Evolutionary conservation across 108 stramenopile species (phyloP).

Genomic region (Cyclotella cryptica): DNA sequence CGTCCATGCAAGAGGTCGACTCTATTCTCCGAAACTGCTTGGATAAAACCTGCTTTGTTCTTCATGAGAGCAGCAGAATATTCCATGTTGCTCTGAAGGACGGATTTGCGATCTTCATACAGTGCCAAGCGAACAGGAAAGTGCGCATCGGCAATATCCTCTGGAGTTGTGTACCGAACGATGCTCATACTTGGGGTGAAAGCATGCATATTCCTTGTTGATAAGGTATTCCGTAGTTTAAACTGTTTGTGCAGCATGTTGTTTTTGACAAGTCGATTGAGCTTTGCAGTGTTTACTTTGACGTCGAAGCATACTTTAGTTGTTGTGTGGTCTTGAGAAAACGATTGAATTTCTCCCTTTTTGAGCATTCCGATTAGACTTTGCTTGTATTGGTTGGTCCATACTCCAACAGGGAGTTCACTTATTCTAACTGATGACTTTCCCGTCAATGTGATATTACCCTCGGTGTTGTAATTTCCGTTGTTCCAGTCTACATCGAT

Average conservation of each 20-base stretch:
- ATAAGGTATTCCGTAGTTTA: slow-evolving; percentile 65
- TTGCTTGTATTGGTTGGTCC: slow-evolving; percentile 90
- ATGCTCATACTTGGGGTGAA: slow-evolving; percentile 74
- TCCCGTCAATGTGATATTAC: slow-evolving; percentile 50
- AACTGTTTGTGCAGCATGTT: slow-evolving; percentile 75
- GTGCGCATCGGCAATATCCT: slow-evolving; percentile 79
- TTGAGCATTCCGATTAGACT: slow-evolving; percentile 69
- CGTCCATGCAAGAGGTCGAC: slow-evolving; percentile 74
- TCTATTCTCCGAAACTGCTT: slow-evolving; percentile 68
- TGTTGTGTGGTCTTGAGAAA: slow-evolving; percentile 90
- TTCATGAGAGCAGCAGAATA: slow-evolving; percentile 60
- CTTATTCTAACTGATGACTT: slow-evolving; percentile 67
- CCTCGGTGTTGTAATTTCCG: slow-evolving; percentile 58
- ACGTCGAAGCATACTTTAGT: slow-evolving; percentile 80
- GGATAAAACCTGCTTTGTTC: slow-evolving; percentile 87
- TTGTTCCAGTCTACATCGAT: slow-evolving; percentile 52
- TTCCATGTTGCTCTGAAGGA: slow-evolving; percentile 72
- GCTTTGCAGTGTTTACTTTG: slow-evolving; percentile 58
- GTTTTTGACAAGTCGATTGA: slow-evolving; percentile 50
- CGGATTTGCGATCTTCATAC: slow-evolving; percentile 80
- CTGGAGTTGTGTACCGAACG: slow-evolving; percentile 65
- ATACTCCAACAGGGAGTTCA: slow-evolving; percentile 90
- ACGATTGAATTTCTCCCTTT: slow-evolving; percentile 64
- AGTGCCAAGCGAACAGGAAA: slow-evolving; percentile 79
- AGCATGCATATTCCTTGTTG: slow-evolving; percentile 92